Percentiles rank a stretch among this genome's conserved stretches.
phyloP scores from a whole-genome alignment of 2,329 filamentous ascomycete genomes.

The Scleromitrula shiraiana region DNA sequence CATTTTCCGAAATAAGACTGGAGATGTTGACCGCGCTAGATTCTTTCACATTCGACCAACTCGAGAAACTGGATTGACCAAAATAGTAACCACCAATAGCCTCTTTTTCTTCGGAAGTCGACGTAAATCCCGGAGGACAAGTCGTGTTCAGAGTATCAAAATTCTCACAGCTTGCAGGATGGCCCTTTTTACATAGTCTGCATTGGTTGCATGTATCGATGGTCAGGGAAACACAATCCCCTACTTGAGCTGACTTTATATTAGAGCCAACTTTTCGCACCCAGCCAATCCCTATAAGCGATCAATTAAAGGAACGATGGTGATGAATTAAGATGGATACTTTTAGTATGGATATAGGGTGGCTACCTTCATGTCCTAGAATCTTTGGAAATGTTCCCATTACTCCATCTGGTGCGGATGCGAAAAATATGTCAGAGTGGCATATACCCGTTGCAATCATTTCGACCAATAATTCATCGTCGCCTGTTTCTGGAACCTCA shows the following conservation, averaged over 20 bases:
- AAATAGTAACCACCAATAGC: conserved; percentile 25
- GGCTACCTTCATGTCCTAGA: conserved; percentile 10
- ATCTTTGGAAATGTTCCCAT: conserved; percentile 6
- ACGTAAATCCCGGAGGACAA: background rate
- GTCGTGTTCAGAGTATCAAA: background rate
- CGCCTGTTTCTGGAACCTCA: background rate
- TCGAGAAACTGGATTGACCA: conserved; percentile 33
- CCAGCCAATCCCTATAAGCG: background rate
- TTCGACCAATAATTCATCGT: conserved; percentile 7
- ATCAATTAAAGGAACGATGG: too few species aligned
- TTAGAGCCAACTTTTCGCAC: background rate
- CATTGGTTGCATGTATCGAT: conserved; percentile 2
- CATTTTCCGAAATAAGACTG: conserved; percentile 16
- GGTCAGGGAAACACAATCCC: conserved; percentile 5
- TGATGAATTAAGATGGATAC: background rate
- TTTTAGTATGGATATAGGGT: background rate
- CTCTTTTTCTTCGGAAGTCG: background rate
- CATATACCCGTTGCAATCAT: conserved; percentile 9
- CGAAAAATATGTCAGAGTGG: conserved; percentile 4
- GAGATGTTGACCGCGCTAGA: conserved; percentile 24
- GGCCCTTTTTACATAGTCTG: background rate
- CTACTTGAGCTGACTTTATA: background rate
- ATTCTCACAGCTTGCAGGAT: conserved; percentile 5
- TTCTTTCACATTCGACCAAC: conserved; percentile 26
- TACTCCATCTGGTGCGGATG: background rate